Base-by-base conservation (phyloP, 805 yeast genomes). In the Monosporozyma aerobia region DNA sequence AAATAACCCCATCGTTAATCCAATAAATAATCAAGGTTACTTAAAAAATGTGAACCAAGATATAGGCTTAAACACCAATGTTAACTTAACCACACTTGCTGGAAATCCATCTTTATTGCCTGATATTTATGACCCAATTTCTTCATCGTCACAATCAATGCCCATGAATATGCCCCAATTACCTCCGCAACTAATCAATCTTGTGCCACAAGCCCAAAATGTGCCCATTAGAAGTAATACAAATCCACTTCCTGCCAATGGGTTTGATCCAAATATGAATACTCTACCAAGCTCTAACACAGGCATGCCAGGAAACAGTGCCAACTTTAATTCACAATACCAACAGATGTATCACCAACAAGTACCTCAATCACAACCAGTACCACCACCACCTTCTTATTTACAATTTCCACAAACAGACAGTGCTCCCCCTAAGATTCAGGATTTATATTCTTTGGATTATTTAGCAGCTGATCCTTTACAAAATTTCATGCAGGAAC, bases 401-500 rank as follows among this genome's bases (percentile, higher is more conserved):
- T 45, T 22, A 35, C 44, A 33, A 35, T 25, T 23, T 5, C 47
- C 44, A 14, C 47, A 41, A 16, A 6, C 44, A 11, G 48, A 44
- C 22, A 49, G 43, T 35, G 30, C 8, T 16, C 46, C 19, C 11
- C 48, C 29, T 25, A 54, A 44, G 49, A 53, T 54, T 54, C 55
- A 59, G 54, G 30, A 59, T 58, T 44, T 49, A 53, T 27, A 58
- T 56, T 55, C 61, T 13, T 49, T 59, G 3, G 61, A 60, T 50
- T 58, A 57, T 44, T 43, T 59, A 23, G 59, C 54, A 16, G 56
- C 54, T 3, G 64, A 56, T 43, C 64, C 62, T 3, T 51, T 61
- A 46, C 62, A 58, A 46, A 45, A 59, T 27, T 57, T 62, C 16
- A 57, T 59, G 55, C 59, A 59, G 46, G 60, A 61, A 44, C 45